These are phyloP conservation scores for Syzygium malaccense DNA, from an alignment of 441 rosid genomes.

Conservation along the genomic window DNA sequence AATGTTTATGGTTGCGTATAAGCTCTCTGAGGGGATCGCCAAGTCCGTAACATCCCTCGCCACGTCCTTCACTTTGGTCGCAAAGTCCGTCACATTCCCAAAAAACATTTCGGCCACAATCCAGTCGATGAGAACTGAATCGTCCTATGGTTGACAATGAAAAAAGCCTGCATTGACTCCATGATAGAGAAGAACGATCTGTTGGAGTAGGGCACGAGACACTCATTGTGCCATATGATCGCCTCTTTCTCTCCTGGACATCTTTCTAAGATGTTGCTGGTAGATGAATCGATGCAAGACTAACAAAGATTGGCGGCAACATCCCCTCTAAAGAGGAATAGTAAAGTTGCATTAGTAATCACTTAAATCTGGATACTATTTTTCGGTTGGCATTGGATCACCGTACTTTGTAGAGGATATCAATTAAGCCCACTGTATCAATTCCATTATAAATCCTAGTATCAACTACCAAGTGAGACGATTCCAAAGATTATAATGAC, in stretches of 20 bases:
- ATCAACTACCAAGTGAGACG: background rate
- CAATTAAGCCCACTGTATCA: background rate
- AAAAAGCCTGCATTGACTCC: background rate
- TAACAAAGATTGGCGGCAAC: background rate
- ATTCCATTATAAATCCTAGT: background rate
- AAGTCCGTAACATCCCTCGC: too few relatives aligned
- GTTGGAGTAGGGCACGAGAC: background rate
- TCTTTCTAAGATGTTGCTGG: background rate
- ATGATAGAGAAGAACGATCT: background rate
- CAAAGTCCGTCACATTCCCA: background rate
- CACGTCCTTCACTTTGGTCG: background rate
- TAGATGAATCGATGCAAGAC: background rate
- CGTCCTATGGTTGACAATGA: background rate
- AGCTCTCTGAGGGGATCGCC: too few relatives aligned
- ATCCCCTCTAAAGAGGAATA: background rate
- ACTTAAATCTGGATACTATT: background rate
- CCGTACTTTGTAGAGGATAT: background rate
- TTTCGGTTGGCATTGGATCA: background rate
- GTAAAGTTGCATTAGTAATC: background rate
- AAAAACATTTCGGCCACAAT: background rate
- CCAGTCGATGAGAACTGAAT: background rate
- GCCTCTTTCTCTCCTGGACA: background rate
- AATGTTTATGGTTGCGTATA: too few relatives aligned
- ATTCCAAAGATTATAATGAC: background rate
- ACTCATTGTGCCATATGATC: background rate